These are phyloP conservation scores for Petunia axillaris DNA, from an alignment of 257 asterid genomes.

Conservation along the genomic window DNA sequence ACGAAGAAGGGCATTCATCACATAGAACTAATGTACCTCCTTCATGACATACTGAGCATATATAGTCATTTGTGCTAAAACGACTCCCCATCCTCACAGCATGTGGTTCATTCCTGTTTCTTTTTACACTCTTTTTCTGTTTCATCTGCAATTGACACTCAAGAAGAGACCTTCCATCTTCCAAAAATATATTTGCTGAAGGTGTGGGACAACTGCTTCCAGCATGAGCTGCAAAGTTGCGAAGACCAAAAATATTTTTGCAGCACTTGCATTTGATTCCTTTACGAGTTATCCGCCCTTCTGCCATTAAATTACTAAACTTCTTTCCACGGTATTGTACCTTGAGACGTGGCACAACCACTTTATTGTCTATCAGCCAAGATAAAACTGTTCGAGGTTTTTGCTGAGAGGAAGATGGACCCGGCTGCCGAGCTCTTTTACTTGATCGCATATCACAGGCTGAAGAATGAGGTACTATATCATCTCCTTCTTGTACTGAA, in stretches of 20 bases:
- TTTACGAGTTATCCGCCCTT: conserved; percentile 78
- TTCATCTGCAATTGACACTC: conserved; percentile 68
- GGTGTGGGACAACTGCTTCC: conserved; percentile 63
- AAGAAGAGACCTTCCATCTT: conserved; percentile 75
- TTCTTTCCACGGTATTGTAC: conserved; percentile 57
- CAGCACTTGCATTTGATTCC: conserved; percentile 92
- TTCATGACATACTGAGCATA: conserved; percentile 81
- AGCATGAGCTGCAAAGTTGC: conserved; percentile 75
- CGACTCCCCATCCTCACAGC: conserved; percentile 32
- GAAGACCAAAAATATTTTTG: conserved; percentile 51
- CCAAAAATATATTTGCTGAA: conserved; percentile 66
- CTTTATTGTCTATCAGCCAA: conserved; percentile 73
- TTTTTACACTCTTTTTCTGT: conserved; percentile 25
- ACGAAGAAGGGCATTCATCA: conserved; percentile 91
- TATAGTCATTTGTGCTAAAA: conserved; percentile 53
- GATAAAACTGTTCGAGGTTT: conserved; percentile 70
- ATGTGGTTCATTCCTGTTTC: conserved; percentile 34
- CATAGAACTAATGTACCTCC: conserved; percentile 88
- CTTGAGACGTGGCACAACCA: conserved; percentile 65
- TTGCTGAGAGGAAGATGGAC: conserved; percentile 51
- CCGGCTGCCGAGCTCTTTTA: conserved; percentile 55
- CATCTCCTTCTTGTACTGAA: conserved; percentile 34
- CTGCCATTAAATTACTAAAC: conserved; percentile 41
- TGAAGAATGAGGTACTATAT: conserved; percentile 36
- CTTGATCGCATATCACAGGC: conserved; percentile 44